phyloP scores from a whole-genome alignment of 495 filamentous ascomycete species.

The Penicillium pancosmium region DNA sequence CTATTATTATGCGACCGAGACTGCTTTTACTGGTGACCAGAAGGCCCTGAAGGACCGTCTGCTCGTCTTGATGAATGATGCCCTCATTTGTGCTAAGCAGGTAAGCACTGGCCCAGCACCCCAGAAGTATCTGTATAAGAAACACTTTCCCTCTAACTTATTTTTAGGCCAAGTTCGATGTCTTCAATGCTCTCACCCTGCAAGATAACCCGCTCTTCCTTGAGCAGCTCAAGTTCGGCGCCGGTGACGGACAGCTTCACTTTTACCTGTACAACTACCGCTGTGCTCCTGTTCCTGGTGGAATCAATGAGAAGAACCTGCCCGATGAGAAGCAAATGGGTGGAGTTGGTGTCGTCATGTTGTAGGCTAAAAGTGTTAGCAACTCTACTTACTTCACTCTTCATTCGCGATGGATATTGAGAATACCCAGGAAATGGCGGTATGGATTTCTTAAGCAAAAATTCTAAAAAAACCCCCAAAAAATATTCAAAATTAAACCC shows the following conservation, averaged over 20 bases:
- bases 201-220: slow-evolving; percentile 94
- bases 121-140: neutral
- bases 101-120: slow-evolving; percentile 30
- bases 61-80: slow-evolving; percentile 78
- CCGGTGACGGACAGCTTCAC: slow-evolving; percentile 90
- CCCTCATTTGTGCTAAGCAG: slow-evolving; percentile 83
- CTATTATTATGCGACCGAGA: slow-evolving; percentile 93
- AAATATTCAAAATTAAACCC: neutral
- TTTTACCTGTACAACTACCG: slow-evolving; percentile 98
- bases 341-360: slow-evolving; percentile 87
- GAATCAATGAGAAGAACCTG: slow-evolving; percentile 75
- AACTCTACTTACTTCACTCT: neutral
- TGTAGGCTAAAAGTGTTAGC: slow-evolving; percentile 42
- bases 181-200: slow-evolving; percentile 93
- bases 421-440: slow-evolving; percentile 14
- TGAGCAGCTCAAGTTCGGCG: slow-evolving; percentile 87
- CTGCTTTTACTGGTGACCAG: slow-evolving; percentile 64
- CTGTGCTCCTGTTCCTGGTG: slow-evolving; percentile 76
- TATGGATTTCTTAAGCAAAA: neutral
- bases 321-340: slow-evolving; percentile 75
- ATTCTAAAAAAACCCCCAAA: slow-evolving; percentile 9
- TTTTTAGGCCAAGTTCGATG: slow-evolving; percentile 77
- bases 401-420: slow-evolving; percentile 8
- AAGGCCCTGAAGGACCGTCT: slow-evolving; percentile 69
- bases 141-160: neutral